These are phyloP conservation scores for Hypoxylon sp. DNA, from an alignment of 2,329 filamentous ascomycete genomes.

Conservation along the genomic window DNA sequence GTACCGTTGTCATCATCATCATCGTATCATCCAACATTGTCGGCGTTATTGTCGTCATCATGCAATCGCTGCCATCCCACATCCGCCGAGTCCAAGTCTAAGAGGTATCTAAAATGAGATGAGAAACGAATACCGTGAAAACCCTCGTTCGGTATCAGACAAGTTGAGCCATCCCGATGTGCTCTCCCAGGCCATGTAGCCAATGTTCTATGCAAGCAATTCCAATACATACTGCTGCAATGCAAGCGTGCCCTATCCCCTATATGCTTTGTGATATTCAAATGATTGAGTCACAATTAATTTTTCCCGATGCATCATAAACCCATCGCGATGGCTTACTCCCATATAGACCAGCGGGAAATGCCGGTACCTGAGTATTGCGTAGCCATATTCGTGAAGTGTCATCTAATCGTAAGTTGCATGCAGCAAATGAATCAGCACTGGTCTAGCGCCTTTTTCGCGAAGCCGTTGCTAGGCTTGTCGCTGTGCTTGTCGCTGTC, in stretches of 20 bases:
- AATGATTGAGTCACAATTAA: slow-evolving; percentile 17
- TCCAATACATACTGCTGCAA: slow-evolving; percentile 32
- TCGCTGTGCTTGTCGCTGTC: slow-evolving; percentile 11
- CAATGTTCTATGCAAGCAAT: slow-evolving; percentile 51
- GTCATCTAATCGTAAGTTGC: slow-evolving; percentile 40
- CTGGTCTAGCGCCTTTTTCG: slow-evolving; percentile 26
- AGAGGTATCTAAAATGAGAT: slow-evolving; percentile 48
- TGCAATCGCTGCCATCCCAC: slow-evolving; percentile 24
- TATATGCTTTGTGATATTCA: slow-evolving; percentile 25
- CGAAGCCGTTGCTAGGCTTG: slow-evolving; percentile 25
- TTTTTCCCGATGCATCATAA: slow-evolving; percentile 27
- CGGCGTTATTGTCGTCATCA: slow-evolving; percentile 26
- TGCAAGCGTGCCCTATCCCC: slow-evolving; percentile 15
- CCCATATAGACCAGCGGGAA: slow-evolving; percentile 12
- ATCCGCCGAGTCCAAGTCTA: slow-evolving; percentile 45
- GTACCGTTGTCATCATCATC: slow-evolving; percentile 34
- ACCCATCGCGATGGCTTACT: slow-evolving; percentile 22
- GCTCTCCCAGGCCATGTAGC: slow-evolving; percentile 48
- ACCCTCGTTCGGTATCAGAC: slow-evolving; percentile 37
- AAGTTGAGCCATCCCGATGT: slow-evolving; percentile 40
- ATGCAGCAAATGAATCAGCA: slow-evolving; percentile 12
- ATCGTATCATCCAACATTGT: slow-evolving; percentile 29
- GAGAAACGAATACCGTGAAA: slow-evolving; percentile 37
- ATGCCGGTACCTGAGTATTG: slow-evolving; percentile 9
- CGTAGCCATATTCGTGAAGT: slow-evolving; percentile 31